Evolutionary conservation across 2,329 filamentous ascomycete species (phyloP), one percentile per base, ranked within the genome.

Genomic region (Scedosporium aurantiacum): DNA sequence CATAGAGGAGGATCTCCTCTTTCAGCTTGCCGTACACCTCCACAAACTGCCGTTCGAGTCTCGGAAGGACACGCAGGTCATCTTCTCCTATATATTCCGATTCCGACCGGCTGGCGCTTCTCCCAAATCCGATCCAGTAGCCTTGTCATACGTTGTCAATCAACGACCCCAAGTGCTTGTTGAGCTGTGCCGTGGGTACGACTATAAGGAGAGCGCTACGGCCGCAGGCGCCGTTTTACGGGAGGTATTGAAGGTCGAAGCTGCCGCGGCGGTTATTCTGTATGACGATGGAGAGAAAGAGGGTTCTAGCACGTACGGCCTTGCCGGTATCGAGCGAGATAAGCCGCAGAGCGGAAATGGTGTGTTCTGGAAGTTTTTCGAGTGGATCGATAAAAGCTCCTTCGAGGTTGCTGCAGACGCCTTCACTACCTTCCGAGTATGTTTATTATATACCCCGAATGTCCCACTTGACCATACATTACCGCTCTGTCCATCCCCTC

Each of bases 351-450:
- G 83, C 56, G 92, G 92, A 12, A 82, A 85, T 54, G 93, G 93
- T 2, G 85, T 97, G 1, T 97, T 99, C 72, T 99, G 94, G 94
- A 87, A 84, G 56, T 97, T 97, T 75, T 97, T 99, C 70, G 85
- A 89, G 64, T 99, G 93, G 91, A 96, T 99, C 68, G 92, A 97
- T 76, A 91, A 91, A 75, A 91, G 91, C 67, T 92, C 89, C 32
- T 99, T 99, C 70, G 94, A 99, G 77, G 90, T 97, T 66, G 92
- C 91, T 68, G 93, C 94, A 37, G 94, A 99, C 78, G 93, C 94
- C 1, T 99, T 99, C 73, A 96, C 92, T 63, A 97, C 93, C 4
- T 99, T 99, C 75, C 84, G 93, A 72, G 90, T 96, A 81, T 69
- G 83, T 43, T 12, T 25, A 28, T 21, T 25, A 43, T 37, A 25